phyloP scores from a whole-genome alignment of 345 rosid genomes.

The Populus tremula region DNA sequence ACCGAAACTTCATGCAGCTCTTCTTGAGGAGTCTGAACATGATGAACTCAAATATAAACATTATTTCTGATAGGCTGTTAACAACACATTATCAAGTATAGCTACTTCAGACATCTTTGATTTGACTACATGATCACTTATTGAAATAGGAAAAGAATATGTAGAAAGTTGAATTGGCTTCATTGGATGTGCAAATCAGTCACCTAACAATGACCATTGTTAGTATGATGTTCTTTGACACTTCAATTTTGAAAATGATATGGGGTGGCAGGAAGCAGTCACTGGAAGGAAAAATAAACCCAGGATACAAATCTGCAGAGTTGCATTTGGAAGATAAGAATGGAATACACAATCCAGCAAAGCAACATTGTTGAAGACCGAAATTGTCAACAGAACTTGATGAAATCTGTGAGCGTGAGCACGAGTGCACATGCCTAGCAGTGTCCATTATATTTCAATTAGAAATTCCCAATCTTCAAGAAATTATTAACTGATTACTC shows the following conservation, averaged over 20 bases:
- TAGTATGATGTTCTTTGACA: background rate
- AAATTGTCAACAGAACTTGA: background rate
- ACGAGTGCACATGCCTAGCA: background rate
- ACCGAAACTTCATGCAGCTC: background rate
- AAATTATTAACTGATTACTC: background rate
- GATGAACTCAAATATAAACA: slow-evolving; percentile 4
- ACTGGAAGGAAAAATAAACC: background rate
- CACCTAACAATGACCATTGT: background rate
- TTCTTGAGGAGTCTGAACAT: slow-evolving; percentile 2
- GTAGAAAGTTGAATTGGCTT: slow-evolving; percentile 4
- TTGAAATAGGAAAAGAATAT: background rate
- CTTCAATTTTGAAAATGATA: background rate
- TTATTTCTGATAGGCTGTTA: background rate
- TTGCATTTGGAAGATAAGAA: background rate
- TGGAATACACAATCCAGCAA: background rate
- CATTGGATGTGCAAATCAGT: background rate
- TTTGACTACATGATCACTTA: background rate
- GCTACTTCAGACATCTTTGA: background rate
- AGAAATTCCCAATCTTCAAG: background rate
- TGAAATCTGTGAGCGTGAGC: background rate
- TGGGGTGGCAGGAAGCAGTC: background rate
- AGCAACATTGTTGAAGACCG: background rate
- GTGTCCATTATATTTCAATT: background rate
- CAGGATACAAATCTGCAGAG: background rate
- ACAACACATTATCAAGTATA: background rate